These are phyloP conservation scores for Globisporangium recalcitrans DNA, from an alignment of 352 stramenopile species.

Conservation along the genomic window DNA sequence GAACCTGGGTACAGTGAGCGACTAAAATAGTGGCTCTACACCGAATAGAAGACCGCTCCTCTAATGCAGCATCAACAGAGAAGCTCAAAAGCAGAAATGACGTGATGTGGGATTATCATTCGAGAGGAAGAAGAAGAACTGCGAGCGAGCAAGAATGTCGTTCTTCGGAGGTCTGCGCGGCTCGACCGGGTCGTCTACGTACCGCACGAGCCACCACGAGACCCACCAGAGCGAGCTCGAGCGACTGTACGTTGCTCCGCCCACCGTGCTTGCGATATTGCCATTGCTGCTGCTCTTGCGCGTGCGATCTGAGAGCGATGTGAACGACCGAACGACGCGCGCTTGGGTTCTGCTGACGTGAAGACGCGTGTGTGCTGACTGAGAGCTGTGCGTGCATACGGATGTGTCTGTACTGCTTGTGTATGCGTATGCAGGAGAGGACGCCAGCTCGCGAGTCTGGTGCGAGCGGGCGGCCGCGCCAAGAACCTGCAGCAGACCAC, in stretches of 20 bases:
- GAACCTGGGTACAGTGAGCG: too few species aligned
- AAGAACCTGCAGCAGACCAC: slow-evolving; percentile 85
- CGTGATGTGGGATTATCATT: background rate
- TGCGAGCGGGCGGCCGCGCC: slow-evolving; percentile 69
- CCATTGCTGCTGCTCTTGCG: background rate
- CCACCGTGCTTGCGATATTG: background rate
- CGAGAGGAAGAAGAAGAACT: background rate
- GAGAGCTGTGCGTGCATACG: too few species aligned
- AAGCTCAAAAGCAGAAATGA: background rate
- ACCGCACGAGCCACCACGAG: slow-evolving; percentile 43
- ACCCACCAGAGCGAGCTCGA: slow-evolving; percentile 80
- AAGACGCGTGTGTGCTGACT: background rate
- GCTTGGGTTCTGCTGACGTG: background rate
- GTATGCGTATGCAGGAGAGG: slow-evolving; percentile 36
- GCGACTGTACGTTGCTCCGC: slow-evolving; percentile 47
- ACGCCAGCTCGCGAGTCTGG: slow-evolving; percentile 72
- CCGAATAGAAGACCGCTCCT: background rate
- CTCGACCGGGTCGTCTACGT: slow-evolving; percentile 32
- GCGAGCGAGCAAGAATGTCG: slow-evolving; percentile 28
- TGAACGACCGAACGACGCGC: background rate
- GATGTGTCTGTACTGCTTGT: too few species aligned
- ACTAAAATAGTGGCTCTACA: background rate
- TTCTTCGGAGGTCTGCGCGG: slow-evolving; percentile 66
- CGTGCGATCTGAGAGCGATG: background rate
- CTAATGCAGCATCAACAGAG: background rate